phyloP scores from a whole-genome alignment of 2,329 filamentous ascomycete genomes.

The Ophioceras dolichostomum region DNA sequence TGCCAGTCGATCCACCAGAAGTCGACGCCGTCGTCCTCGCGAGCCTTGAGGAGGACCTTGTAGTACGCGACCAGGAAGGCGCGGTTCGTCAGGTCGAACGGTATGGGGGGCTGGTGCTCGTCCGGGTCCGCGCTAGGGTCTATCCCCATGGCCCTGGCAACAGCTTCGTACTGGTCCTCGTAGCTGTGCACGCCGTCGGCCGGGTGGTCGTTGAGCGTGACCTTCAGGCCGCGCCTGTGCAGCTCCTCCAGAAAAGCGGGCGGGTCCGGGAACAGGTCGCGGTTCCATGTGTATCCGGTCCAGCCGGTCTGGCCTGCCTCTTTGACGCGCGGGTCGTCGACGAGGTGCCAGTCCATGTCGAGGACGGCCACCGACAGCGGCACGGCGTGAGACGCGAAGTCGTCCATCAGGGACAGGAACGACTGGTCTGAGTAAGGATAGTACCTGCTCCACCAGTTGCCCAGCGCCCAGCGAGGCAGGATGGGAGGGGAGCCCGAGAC shows the following conservation, averaged over 20 bases:
- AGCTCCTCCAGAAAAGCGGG: constrained; percentile 35
- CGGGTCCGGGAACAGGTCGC: constrained; percentile 43
- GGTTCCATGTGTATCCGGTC: constrained; percentile 44
- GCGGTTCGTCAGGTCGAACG: constrained; percentile 41
- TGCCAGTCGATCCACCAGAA: constrained; percentile 63
- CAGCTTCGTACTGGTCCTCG: constrained; percentile 42
- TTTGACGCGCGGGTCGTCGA: constrained; percentile 24
- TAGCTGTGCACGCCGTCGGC: constrained; percentile 42
- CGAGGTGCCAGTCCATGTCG: constrained; percentile 57
- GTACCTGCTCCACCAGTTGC: constrained; percentile 49
- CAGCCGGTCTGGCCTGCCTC: constrained; percentile 42
- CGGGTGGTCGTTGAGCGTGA: constrained; percentile 50
- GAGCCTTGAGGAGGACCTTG: constrained; percentile 38
- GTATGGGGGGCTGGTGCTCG: constrained; percentile 35
- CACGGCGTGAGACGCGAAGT: constrained; percentile 35
- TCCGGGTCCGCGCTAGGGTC: constrained; percentile 28
- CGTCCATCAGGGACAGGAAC: constrained; percentile 44
- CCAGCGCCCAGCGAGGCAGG: constrained; percentile 31
- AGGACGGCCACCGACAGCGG: constrained; percentile 48
- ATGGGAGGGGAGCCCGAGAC: constrained; percentile 43
- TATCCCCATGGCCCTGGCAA: constrained; percentile 37
- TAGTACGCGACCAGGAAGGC: constrained; percentile 47
- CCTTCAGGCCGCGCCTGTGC: constrained; percentile 36
- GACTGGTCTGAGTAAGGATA: constrained; percentile 42
- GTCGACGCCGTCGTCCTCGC: constrained; percentile 44